Evolutionary conservation across 2,329 filamentous ascomycete species (phyloP).

Genomic region (Trichoderma koningiopsis): DNA sequence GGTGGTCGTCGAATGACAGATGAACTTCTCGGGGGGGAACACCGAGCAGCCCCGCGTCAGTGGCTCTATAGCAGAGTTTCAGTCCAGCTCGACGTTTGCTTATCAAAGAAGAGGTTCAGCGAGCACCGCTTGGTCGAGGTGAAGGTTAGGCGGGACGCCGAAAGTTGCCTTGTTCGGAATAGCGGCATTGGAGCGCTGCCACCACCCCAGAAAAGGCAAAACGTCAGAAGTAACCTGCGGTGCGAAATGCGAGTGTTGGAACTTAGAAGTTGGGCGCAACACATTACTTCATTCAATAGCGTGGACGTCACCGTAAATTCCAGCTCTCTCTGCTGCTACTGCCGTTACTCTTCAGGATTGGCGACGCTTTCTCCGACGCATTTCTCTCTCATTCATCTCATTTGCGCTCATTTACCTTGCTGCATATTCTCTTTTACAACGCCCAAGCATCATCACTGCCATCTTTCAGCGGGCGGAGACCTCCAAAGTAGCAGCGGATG

Average conservation of each 20-base stretch:
- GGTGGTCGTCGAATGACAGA: slow-evolving; percentile 12
- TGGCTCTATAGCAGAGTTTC: slow-evolving; percentile 15
- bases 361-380: background rate
- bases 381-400: background rate
- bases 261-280: background rate
- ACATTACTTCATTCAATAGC: background rate
- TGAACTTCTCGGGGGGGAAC: slow-evolving; percentile 5
- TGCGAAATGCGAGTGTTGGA: background rate
- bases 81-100: background rate
- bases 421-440: background rate
- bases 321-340: background rate
- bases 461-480: background rate
- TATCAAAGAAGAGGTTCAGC: slow-evolving; percentile 1
- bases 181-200: background rate
- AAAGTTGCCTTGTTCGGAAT: slow-evolving; percentile 7
- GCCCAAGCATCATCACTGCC: background rate
- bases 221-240: background rate
- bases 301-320: background rate
- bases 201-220: background rate
- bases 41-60: slow-evolving; percentile 21
- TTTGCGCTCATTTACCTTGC: background rate
- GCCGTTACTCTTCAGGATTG: background rate
- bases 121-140: background rate
- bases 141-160: slow-evolving; percentile 10
- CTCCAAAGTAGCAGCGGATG: background rate